Base-by-base conservation (phyloP, 495 filamentous ascomycete genomes). In the Penicillium waksmanii region DNA sequence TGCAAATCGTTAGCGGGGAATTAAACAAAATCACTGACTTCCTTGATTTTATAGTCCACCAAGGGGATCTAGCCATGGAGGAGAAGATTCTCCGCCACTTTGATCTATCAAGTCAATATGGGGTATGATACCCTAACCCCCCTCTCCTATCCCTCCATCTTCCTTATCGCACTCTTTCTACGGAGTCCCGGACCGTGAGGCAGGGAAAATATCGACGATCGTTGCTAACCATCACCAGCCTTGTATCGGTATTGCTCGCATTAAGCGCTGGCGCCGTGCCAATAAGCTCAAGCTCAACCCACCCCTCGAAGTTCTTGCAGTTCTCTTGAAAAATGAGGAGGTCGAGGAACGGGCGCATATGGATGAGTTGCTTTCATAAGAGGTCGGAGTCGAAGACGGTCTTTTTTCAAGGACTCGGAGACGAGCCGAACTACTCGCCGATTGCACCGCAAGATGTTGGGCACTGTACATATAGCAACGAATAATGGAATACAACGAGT, bases 11-110 rank as follows among this genome's bases (percentile, higher is more conserved):
- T 1, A 21, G 34, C 8, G n/a, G 23, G 25, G 53, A 9, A 38
- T 38, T 5, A 10, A 44, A 23, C 17, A 38, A 12, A 12, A 27
- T 17, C 34, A 56, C 59, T 47, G 64, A 63, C 42, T 34, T 15
- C 21, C 12, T 5, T 66, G 27, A 31, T 2, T 54, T 58, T 56
- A 60, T 68, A 73, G 86, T 93, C 46, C 95, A 98, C 69, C 89
- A 93, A 74, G 68, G 84, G 60, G 88, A 77, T 3, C 68, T 98
- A 52, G 77, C 79, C 5, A 62, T 90, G 10, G 80, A 89, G 43
- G 95, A 97, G 81, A 93, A 92, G 79, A 87, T 96, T 47, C 77
- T 94, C 61, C 76, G 94, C 61, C 88, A 96, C 66, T 98, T 91
- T 74, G 95, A 98, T 70, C 84, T 96, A 42, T 91, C 85, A 51